These are phyloP conservation scores for Avena sativa DNA, from an alignment of 176 grass and related monocot species.

Conservation along the genomic window DNA sequence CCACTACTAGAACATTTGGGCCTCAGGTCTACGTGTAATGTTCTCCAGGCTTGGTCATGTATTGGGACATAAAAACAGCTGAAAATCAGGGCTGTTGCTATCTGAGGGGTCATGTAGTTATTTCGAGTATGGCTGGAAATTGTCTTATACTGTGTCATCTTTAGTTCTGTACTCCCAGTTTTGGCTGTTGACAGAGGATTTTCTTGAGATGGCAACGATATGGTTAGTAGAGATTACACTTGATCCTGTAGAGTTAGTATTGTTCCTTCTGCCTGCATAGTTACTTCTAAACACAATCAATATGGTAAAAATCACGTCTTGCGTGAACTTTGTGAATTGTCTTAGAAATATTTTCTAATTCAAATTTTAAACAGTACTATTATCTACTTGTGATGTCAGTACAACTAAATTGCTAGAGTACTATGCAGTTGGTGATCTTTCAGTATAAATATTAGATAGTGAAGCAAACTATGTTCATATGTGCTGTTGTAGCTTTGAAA, in stretches of 20 bases:
- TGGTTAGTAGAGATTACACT: neutral
- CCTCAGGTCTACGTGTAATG: neutral
- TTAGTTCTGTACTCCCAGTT: neutral
- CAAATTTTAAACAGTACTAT: neutral
- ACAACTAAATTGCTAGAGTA: neutral
- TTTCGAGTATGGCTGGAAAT: neutral
- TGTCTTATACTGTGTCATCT: neutral
- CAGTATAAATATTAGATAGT: constrained; percentile 2
- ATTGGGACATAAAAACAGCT: neutral
- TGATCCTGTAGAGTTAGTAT: constrained; percentile 5
- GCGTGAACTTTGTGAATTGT: neutral
- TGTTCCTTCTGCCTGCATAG: neutral
- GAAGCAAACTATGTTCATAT: neutral
- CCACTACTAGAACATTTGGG: neutral
- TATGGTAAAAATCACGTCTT: neutral
- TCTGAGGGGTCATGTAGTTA: neutral
- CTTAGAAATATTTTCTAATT: neutral
- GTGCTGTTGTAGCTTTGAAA: neutral
- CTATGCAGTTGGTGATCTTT: neutral
- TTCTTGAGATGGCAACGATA: neutral
- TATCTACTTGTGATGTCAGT: neutral
- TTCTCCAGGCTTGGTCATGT: neutral
- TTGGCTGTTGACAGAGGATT: constrained; percentile 7
- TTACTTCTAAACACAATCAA: neutral
- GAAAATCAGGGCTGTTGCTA: neutral